Conservation (phyloP, 2,329 filamentous ascomycete genomes). For the Truncatella angustata region DNA sequence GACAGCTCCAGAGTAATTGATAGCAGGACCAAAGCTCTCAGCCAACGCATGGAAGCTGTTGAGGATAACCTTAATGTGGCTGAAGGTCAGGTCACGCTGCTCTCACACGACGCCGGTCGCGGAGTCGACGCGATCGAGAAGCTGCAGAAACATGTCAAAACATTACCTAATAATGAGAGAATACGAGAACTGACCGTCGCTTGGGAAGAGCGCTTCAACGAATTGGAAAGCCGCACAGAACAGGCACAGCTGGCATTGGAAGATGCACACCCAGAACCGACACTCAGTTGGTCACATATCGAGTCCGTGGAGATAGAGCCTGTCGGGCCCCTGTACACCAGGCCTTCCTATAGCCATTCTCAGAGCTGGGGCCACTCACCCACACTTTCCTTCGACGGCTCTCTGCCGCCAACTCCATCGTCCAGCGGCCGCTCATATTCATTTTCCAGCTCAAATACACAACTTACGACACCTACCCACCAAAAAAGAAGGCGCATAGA, state of each 20-base stretch:
- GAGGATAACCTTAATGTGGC: conserved; percentile 21
- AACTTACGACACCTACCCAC: conserved; percentile 13
- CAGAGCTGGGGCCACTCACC: conserved; percentile 7
- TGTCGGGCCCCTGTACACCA: conserved; percentile 17
- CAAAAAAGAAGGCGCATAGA: conserved; percentile 18
- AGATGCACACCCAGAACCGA: conserved; percentile 16
- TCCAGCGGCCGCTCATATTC: conserved; percentile 21
- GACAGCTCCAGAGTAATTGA: conserved; percentile 25
- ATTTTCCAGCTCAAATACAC: conserved; percentile 20
- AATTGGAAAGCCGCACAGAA: conserved; percentile 21
- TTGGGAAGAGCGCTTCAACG: conserved; percentile 22
- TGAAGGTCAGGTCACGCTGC: conserved; percentile 22
- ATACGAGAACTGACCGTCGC: conserved; percentile 20
- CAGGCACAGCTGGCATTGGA: conserved; percentile 17
- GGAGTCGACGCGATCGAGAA: conserved; percentile 22
- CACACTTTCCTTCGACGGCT: conserved; percentile 13
- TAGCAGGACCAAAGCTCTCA: conserved; percentile 21
- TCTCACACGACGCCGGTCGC: conserved; percentile 23
- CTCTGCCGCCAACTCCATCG: conserved; percentile 18
- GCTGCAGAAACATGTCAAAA: conserved; percentile 22
- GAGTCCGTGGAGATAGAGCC: conserved; percentile 24
- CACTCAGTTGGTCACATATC: conserved; percentile 21
- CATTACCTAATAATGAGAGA: conserved; percentile 21
- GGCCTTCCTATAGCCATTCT: conserved; percentile 1
- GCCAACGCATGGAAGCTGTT: conserved; percentile 23